A percentile compares a stretch with the other conserved stretches of the same genome.
Evolutionary conservation across 805 yeast genomes (phyloP).

Genomic region (Spathaspora boniae): DNA sequence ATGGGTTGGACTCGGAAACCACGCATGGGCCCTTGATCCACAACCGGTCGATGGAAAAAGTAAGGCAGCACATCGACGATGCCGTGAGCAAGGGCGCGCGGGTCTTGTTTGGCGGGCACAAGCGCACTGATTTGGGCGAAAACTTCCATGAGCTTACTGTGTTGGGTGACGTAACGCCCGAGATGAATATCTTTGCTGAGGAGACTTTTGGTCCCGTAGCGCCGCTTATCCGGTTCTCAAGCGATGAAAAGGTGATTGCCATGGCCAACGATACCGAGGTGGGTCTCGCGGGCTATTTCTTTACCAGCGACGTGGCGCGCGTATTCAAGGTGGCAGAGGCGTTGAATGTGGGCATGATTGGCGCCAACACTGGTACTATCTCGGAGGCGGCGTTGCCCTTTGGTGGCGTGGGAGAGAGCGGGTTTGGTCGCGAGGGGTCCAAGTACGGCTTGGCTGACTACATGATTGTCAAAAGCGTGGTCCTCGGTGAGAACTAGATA

Average conservation of each 20-base stretch:
- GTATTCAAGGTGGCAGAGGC: constrained; percentile 62
- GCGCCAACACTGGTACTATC: constrained; percentile 71
- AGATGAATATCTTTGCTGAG: constrained; percentile 57
- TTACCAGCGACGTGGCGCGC: constrained; percentile 50
- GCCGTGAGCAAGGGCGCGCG: constrained; percentile 66
- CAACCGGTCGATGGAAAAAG: constrained; percentile 58
- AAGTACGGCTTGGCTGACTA: constrained; percentile 61
- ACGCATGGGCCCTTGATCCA: constrained; percentile 80
- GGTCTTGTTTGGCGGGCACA: constrained; percentile 57
- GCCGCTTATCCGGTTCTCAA: constrained; percentile 59
- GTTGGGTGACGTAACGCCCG: constrained; percentile 53
- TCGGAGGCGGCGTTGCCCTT: constrained; percentile 60
- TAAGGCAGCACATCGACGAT: constrained; percentile 58
- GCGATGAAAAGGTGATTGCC: constrained; percentile 61
- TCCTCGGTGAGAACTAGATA: constrained; percentile 34
- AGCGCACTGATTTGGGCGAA: constrained; percentile 53
- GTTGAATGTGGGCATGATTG: constrained; percentile 77
- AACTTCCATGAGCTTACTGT: constrained; percentile 68
- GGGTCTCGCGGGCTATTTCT: constrained; percentile 79
- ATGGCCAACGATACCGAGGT: constrained; percentile 65
- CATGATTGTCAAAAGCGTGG: constrained; percentile 57
- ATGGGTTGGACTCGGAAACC: constrained; percentile 53
- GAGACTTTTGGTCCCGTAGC: constrained; percentile 85
- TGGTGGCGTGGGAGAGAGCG: constrained; percentile 64
- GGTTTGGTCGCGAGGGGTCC: constrained; percentile 71